Percentiles rank a stretch among this genome's conserved stretches.
Conservation (phyloP, 805 yeast genomes). For the Wickerhamiella allomyrinae region DNA sequence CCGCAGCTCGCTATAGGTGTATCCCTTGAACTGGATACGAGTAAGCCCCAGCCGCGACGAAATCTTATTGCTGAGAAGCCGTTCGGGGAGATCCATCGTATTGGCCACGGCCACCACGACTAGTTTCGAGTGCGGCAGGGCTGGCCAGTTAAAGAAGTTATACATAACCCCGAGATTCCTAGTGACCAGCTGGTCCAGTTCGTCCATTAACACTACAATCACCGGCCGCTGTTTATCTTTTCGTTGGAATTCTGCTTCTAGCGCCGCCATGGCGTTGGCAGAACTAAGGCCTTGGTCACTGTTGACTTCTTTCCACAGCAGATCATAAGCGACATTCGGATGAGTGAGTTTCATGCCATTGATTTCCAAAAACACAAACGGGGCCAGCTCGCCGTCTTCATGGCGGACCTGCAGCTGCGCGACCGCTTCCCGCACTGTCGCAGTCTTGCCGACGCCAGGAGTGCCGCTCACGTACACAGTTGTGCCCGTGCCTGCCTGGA, state of each 20-base stretch:
- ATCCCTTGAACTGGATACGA: constrained; percentile 79
- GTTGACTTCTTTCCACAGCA: constrained; percentile 62
- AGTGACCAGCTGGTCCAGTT: constrained; percentile 80
- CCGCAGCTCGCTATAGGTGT: constrained; percentile 63
- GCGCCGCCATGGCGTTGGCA: constrained; percentile 45
- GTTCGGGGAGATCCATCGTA: constrained; percentile 93
- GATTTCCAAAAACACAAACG: constrained; percentile 68
- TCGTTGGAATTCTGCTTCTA: constrained; percentile 54
- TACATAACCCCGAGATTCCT: constrained; percentile 71
- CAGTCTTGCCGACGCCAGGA: constrained; percentile 96
- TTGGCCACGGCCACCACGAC: constrained; percentile 90
- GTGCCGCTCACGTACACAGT: constrained; percentile 90
- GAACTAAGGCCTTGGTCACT: constrained; percentile 42
- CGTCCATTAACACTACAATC: constrained; percentile 73
- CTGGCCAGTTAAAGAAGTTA: constrained; percentile 96
- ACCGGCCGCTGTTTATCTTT: constrained; percentile 30
- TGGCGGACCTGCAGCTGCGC: constrained; percentile 39
- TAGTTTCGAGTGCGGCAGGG: constrained; percentile 60
- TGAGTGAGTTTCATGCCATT: constrained; percentile 77
- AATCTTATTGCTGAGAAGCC: constrained; percentile 72
- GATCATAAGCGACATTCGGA: constrained; percentile 71
- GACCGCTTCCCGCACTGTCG: constrained; percentile 78
- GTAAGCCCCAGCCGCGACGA: constrained; percentile 82
- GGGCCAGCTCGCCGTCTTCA: constrained; percentile 28
- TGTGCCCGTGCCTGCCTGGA: constrained; percentile 57